Conservation (phyloP, 805 yeast species). For the Saccharomycopsis olivae region DNA sequence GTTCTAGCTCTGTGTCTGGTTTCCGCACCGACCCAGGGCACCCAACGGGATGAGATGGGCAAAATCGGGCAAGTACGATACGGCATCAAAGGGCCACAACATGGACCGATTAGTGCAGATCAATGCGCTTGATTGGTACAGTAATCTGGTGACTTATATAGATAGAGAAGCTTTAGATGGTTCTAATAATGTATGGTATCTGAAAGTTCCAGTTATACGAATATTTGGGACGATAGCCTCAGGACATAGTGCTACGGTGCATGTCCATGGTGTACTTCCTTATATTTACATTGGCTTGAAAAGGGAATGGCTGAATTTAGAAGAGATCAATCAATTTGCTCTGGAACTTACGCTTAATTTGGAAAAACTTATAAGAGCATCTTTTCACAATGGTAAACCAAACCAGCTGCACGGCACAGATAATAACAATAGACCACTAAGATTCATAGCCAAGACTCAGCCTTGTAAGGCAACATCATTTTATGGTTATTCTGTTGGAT, state of each 20-base stretch:
- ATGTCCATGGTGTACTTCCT: constrained; percentile 79
- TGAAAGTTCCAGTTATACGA: too few species aligned
- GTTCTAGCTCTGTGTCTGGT: too few species aligned
- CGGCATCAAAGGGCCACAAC: too few species aligned
- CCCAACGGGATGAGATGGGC: too few species aligned
- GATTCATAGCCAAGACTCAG: constrained; percentile 46
- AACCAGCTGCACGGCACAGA: too few species aligned
- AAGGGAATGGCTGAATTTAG: constrained; percentile 19
- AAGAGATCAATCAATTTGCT: constrained; percentile 27
- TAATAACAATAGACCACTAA: constrained; percentile 4
- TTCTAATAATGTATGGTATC: too few species aligned
- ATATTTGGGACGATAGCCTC: constrained; percentile 61
- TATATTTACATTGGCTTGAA: constrained; percentile 57
- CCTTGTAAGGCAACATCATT: constrained; percentile 69
- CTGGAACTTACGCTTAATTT: constrained; percentile 30
- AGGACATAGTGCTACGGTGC: constrained; percentile 52
- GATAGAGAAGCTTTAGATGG: too few species aligned
- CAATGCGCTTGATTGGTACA: too few species aligned
- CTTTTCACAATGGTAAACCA: constrained; percentile 26
- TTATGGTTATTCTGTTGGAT: constrained; percentile 72
- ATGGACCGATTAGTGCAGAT: too few species aligned
- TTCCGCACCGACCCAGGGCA: too few species aligned
- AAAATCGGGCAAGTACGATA: too few species aligned
- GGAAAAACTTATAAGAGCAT: constrained; percentile 32
- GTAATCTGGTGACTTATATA: too few species aligned